Percentiles rank a stretch among this genome's conserved stretches.
phyloP scores from a whole-genome alignment of 768 basidiomycete species.

The Vishniacozyma victoriae region DNA sequence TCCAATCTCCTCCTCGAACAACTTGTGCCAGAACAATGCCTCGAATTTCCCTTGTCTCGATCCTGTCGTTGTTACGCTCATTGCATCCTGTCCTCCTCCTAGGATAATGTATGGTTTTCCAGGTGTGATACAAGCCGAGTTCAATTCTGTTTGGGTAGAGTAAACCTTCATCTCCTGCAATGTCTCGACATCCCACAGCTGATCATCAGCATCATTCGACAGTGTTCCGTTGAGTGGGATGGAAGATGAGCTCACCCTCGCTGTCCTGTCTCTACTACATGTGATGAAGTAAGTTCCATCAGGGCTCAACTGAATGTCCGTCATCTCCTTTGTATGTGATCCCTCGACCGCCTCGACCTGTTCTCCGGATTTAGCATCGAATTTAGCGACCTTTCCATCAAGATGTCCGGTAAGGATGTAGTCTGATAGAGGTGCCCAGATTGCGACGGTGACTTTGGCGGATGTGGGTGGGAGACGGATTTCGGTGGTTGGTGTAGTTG shows the following conservation, averaged over 20 bases:
- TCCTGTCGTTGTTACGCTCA: conserved; percentile 93
- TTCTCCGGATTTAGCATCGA: conserved; percentile 79
- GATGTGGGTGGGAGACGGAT: conserved; percentile 1
- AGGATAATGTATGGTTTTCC: conserved; percentile 81
- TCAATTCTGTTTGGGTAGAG: conserved; percentile 87
- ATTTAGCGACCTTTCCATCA: conserved; percentile 87
- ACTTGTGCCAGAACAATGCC: conserved; percentile 94
- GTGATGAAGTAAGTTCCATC: conserved; percentile 95
- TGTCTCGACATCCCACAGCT: conserved; percentile 58
- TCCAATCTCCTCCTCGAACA: conserved; percentile 94
- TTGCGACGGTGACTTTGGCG: conserved; percentile 90
- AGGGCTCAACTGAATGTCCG: conserved; percentile 82
- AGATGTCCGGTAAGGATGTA: conserved; percentile 91
- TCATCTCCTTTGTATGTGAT: conserved; percentile 64
- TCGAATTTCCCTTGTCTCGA: conserved; percentile 94
- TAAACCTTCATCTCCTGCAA: conserved; percentile 88
- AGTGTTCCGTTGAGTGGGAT: too few relatives aligned
- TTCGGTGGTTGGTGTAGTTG: neutral
- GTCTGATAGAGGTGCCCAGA: conserved; percentile 72
- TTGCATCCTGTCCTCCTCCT: conserved; percentile 97
- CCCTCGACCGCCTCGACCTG: conserved; percentile 77
- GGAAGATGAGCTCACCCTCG: conserved; percentile 78
- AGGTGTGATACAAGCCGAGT: conserved; percentile 83
- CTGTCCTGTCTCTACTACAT: conserved; percentile 92
- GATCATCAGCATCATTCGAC: conserved; percentile 2